Conservation (phyloP, 352 stramenopile species). For the Globisporangium uncinulatum region DNA sequence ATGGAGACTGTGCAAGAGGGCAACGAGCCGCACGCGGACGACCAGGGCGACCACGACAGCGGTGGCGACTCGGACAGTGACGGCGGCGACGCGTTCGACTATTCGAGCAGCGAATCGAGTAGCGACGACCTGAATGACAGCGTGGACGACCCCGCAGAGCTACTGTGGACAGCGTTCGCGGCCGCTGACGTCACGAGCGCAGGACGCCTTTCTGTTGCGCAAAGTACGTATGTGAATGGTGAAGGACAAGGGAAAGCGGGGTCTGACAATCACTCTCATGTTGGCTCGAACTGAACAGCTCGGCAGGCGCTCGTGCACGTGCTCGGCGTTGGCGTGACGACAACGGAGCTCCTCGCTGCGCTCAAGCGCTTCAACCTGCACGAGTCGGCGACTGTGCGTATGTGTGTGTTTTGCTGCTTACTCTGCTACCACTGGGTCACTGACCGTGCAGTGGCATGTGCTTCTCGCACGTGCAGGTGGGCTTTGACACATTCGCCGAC, state of each 20-base stretch:
- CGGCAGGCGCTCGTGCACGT: slow-evolving; percentile 59
- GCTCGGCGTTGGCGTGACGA: slow-evolving; percentile 47
- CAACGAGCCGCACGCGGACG: slow-evolving; percentile 23
- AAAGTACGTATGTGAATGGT: slow-evolving; percentile 29
- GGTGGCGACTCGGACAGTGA: slow-evolving; percentile 21
- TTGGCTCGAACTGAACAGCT: slow-evolving; percentile 16
- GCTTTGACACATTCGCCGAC: slow-evolving; percentile 57
- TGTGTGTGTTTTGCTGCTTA: not conserved
- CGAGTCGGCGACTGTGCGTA: slow-evolving; percentile 32
- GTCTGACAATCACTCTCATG: not conserved
- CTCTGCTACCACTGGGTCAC: not conserved
- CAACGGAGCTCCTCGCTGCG: slow-evolving; percentile 25
- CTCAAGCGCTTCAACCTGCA: slow-evolving; percentile 25
- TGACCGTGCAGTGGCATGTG: not conserved
- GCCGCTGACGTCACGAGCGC: slow-evolving; percentile 30
- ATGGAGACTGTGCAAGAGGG: slow-evolving; percentile 72
- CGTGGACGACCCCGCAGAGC: slow-evolving; percentile 55
- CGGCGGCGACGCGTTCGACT: slow-evolving; percentile 31
- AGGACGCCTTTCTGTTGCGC: slow-evolving; percentile 38
- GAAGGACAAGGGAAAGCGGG: no score
- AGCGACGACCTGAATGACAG: slow-evolving; percentile 30
- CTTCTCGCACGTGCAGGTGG: slow-evolving; percentile 25
- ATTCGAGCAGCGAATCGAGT: slow-evolving; percentile 37
- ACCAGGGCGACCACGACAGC: slow-evolving; percentile 22
- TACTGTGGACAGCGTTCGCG: slow-evolving; percentile 63